Base-by-base conservation (phyloP, 106 monocot species). In the Apostasia shenzhenica region DNA sequence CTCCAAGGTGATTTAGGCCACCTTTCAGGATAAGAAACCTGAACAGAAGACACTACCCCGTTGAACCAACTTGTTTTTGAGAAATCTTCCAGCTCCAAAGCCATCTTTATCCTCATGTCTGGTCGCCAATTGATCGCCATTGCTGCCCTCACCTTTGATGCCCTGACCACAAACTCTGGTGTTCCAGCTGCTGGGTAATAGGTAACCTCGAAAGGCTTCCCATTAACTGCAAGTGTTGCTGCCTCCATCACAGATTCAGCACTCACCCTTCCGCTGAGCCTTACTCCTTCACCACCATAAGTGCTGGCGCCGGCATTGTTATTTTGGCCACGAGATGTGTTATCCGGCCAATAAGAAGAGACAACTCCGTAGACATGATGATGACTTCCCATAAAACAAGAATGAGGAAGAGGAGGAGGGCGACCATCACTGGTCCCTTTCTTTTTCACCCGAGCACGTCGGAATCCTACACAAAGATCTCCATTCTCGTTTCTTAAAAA, bases 1-100 rank as follows among this genome's bases (percentile, higher is more conserved):
- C 76, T 80, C 83, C 83, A 84, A 41, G 76, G 83, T 11, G 83
- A 84, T 57, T 75, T 72, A 47, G 76, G 83, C 83, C 83, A 76
- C 13, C 71, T 53, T 0, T 75, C 6, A 39, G 82, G 71, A 59
- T 80, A 76, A 2, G 72, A 63, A 48, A 76, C 61, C 44, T 79
- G 72, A 59, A 77, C 73, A 7, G 67, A 71, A 3, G 73, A 74
- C 45, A 84, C 54, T 0, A 81, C 81, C 1, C 85, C 85, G 71
- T 68, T 78, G 68, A 85, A 81, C 81, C 80, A 78, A 42, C 74
- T 78, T 57, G 81, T 75, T 67, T 68, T 81, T 1, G 74, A 74
- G 39, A 74, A 78, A 55, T 85, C 81, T 75, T 78, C 85, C 2
- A 75, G 74, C 26, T 81, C 85, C 48, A 85, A 74, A 12, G 78